Evolutionary conservation across 2,329 filamentous ascomycete species (phyloP), one percentile per base, ranked within the genome.

Genomic region (Fusarium coicis): DNA sequence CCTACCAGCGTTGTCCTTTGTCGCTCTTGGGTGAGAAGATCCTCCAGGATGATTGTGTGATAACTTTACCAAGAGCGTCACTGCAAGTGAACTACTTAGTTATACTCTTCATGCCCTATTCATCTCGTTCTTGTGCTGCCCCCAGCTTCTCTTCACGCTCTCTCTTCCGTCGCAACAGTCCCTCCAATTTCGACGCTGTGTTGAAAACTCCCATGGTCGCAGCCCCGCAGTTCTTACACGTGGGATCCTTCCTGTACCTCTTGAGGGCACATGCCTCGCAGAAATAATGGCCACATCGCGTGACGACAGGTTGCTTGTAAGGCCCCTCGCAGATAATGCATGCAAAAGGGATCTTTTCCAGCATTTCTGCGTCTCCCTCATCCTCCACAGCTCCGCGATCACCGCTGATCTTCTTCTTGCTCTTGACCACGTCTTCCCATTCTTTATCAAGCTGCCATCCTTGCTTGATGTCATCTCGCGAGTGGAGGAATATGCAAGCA

Each of bases 381-480:
- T 30, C 28, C 4, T 86, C 85, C 2, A 87, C 86, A 5, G 84
- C 79, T 7, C 6, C 4, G 19, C 44, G 18, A 46, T 5, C 93
- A 14, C 91, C 92, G 10, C 83, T 85, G 1, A 87, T 74, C 42
- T 88, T 86, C 78, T 90, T 91, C 81, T 90, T 91, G 53, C 89
- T 93, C 78, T 93, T 95, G 16, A 90, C 93, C 7, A 92, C 90
- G 36, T 89, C 92, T 80, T 99, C 96, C 96, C 96, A 99, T 54
- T 98, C 96, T 57, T 89, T 88, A 81, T 99, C 96, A 10, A 99
- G 87, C 81, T 98, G 94, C 96, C 96, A 99, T 5, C 96, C 96
- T 80, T 95, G 93, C 76, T 96, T 94, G 79, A 94, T 93, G 81
- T 94, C 93, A 77, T 93, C 92, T 65, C 93, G 86, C 10, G 90